A percentile compares a stretch with the other conserved stretches of the same genome.
Conservation (phyloP, 1,139 yeast genomes). For the Saccharomyces hybrid region DNA sequence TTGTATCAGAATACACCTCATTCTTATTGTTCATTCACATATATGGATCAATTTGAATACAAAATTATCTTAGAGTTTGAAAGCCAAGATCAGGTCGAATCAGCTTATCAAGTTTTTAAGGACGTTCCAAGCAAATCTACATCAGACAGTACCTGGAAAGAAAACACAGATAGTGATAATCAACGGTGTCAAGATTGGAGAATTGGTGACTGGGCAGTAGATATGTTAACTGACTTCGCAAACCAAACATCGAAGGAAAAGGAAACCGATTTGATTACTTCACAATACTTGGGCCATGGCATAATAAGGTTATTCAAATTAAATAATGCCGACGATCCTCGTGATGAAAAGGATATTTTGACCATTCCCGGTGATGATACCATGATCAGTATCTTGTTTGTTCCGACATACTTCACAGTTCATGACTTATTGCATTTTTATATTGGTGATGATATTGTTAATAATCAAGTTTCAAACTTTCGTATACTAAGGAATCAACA, state of each 20-base stretch:
- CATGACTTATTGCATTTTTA: slow-evolving; percentile 71
- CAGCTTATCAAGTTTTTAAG: slow-evolving; percentile 10
- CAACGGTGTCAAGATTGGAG: slow-evolving; percentile 15
- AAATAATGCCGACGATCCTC: slow-evolving; percentile 21
- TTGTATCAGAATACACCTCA: background rate
- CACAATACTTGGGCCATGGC: slow-evolving; percentile 58
- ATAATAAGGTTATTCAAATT: slow-evolving; percentile 59
- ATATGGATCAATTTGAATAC: slow-evolving; percentile 2
- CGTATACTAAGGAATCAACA: slow-evolving; percentile 58
- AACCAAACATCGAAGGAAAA: slow-evolving; percentile 1
- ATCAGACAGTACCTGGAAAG: background rate
- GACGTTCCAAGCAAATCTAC: background rate
- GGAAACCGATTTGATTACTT: slow-evolving; percentile 19
- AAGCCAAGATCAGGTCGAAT: slow-evolving; percentile 7
- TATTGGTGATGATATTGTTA: slow-evolving; percentile 51
- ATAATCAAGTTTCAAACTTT: slow-evolving; percentile 57
- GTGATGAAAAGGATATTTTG: slow-evolving; percentile 13
- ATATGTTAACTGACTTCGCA: slow-evolving; percentile 4
- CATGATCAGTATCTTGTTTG: slow-evolving; percentile 71
- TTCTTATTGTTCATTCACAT: background rate
- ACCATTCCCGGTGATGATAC: slow-evolving; percentile 47
- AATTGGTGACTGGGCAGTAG: slow-evolving; percentile 8
- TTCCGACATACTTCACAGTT: slow-evolving; percentile 83
- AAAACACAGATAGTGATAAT: background rate
- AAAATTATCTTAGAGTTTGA: slow-evolving; percentile 3